Evolutionary conservation across 148 eudicot genomes (phyloP), one percentile per base, ranked within the genome.

Genomic region (Pharnaceum exiguum): DNA sequence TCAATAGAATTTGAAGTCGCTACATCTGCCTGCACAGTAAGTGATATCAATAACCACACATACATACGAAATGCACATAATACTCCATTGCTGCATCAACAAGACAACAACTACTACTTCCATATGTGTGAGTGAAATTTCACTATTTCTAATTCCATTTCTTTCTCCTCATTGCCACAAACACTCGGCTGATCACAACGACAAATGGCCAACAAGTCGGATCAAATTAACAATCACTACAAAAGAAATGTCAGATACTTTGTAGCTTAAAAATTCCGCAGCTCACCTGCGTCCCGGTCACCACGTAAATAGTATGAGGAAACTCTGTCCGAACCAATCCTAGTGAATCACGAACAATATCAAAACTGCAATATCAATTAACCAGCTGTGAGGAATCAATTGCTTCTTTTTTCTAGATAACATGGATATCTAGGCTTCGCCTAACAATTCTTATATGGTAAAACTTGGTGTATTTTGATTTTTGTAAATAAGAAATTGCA

Each of bases 201-300:
- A n/a, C n/a, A n/a, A n/a, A n/a, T n/a, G n/a, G n/a, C 49, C 37
- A 43, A 9, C 1, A 22, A 12, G 5, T 32, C 19, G 32, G 18
- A 42, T 13, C 28, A 7, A 40, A 28, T n/a, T 53, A 18, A 31
- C 24, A 49, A 26, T 7, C 15, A 48, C 10, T 39, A 46, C 12
- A 53, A 6, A 58, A 16, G 18, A 10, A n/a, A 7, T 6, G 22
- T 23, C n/a, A 33, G 10, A 25, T 13, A 39, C 16, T 11, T 21
- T 10, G 12, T 23, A 33, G 18, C 33, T 7, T 10, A 12, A 11
- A 53, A 2, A 24, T 60, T 40, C 21, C 19, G 4, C 35, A 26
- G 36, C 71, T 71, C 63, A 93, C 99, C 83, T 93, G 99, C 66
- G 99, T 85, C 33, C 99, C 99, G 22, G 91, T 70, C 29, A 89